These are phyloP conservation scores for Cystobasidium sp. DNA, from an alignment of 1,284 basidiomycete genomes.

Conservation along the genomic window DNA sequence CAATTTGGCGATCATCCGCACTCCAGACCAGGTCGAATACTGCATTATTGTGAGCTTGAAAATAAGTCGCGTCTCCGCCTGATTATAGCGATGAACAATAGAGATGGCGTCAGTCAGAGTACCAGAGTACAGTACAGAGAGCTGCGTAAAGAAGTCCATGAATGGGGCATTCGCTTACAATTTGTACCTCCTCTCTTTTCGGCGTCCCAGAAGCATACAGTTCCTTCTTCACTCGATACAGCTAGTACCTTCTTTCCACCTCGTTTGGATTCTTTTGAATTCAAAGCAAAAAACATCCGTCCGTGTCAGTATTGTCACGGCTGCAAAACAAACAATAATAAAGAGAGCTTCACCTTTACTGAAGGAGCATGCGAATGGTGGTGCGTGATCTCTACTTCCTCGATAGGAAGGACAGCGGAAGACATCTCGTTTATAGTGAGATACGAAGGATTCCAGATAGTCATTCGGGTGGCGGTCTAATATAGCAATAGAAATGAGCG, in stretches of 20 bases:
- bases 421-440: conserved; percentile 50
- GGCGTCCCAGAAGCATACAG: conserved; percentile 47
- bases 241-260: conserved; percentile 49
- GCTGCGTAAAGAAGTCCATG: no score
- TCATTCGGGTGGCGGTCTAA: conserved; percentile 31
- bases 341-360: conserved; percentile 43
- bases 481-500: conserved; percentile 41
- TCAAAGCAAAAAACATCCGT: not conserved
- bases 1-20: conserved; percentile 48
- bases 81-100: not conserved
- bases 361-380: conserved; percentile 51
- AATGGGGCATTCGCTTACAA: no score
- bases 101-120: no score
- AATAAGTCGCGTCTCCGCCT: conserved; percentile 44
- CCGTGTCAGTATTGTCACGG: not conserved
- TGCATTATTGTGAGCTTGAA: conserved; percentile 52
- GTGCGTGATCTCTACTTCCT: conserved; percentile 45
- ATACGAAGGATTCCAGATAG: conserved; percentile 44
- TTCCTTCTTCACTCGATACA: conserved; percentile 50
- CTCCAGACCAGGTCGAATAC: conserved; percentile 53
- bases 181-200: conserved; percentile 37
- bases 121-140: no score
- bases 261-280: conserved; percentile 45
- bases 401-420: conserved; percentile 45
- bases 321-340: no score